These are phyloP conservation scores for Blastobotrys petasosporus DNA, from an alignment of 1,139 yeast species.

Conservation along the genomic window DNA sequence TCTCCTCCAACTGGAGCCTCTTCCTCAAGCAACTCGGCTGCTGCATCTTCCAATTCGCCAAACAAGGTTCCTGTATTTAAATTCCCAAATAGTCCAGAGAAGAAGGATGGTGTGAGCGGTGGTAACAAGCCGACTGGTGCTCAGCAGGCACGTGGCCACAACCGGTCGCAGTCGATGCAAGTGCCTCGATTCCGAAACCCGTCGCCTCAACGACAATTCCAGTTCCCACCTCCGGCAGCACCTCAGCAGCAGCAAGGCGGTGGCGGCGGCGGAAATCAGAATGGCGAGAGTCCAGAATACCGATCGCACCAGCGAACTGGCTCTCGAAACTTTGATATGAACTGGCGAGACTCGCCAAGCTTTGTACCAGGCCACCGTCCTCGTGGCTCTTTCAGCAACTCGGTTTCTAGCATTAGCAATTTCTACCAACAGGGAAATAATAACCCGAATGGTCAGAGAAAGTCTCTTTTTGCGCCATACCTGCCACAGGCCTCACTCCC, in stretches of 20 bases:
- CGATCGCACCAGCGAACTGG: slow-evolving; percentile 39
- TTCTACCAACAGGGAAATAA: slow-evolving; percentile 22
- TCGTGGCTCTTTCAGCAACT: slow-evolving; percentile 63
- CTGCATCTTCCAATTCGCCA: slow-evolving; percentile 1
- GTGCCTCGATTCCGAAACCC: slow-evolving; percentile 18
- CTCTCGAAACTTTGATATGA: slow-evolving; percentile 48
- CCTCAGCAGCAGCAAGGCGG: slow-evolving; percentile 10
- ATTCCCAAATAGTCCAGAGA: slow-evolving; percentile 48
- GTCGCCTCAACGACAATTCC: slow-evolving; percentile 37
- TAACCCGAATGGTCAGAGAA: slow-evolving; percentile 43
- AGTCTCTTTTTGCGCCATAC: slow-evolving; percentile 91
- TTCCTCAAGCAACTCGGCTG: slow-evolving; percentile 20
- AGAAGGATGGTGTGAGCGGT: slow-evolving; percentile 15
- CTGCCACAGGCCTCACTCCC: slow-evolving; percentile 92
- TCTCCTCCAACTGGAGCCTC: slow-evolving; percentile 19
- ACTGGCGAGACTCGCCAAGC: slow-evolving; percentile 37
- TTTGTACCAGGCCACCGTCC: slow-evolving; percentile 80
- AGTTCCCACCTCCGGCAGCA: slow-evolving; percentile 40
- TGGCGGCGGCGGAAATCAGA: slow-evolving; percentile 1
- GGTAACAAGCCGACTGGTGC: slow-evolving; percentile 21
- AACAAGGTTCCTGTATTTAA: slow-evolving; percentile 35
- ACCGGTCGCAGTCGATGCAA: slow-evolving; percentile 20
- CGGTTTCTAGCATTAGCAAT: slow-evolving; percentile 51
- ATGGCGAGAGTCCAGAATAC: not conserved
- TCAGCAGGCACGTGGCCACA: slow-evolving; percentile 30